Conservation (phyloP, 192 early-diverging fungal genomes). For the Entomortierella chlamydospora region DNA sequence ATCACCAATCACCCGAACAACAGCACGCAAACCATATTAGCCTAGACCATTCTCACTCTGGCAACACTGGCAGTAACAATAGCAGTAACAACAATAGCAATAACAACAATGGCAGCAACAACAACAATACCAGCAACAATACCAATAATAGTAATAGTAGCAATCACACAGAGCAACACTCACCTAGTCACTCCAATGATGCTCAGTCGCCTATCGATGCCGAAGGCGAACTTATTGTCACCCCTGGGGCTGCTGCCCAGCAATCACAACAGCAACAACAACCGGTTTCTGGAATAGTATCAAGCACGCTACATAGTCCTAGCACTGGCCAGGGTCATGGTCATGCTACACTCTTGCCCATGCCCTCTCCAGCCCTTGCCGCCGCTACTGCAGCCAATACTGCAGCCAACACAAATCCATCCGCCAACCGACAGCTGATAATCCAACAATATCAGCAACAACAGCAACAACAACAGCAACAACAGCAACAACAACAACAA, state of each 20-base stretch:
- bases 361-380: constrained; percentile 47
- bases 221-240: constrained; percentile 31
- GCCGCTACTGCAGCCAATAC: constrained; percentile 50
- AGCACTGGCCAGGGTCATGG: constrained; percentile 12
- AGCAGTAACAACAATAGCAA: constrained; percentile 7
- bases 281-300: neutral
- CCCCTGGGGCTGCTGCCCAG: neutral
- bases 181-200: constrained; percentile 36
- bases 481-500: constrained; percentile 27
- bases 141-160: neutral
- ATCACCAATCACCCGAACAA: constrained; percentile 41
- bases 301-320: constrained; percentile 24
- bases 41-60: constrained; percentile 14
- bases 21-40: constrained; percentile 21
- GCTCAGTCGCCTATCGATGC: constrained; percentile 41
- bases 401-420: constrained; percentile 35
- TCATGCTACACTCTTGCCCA: constrained; percentile 35
- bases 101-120: constrained; percentile 1
- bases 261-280: constrained; percentile 12
- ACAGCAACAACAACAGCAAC: constrained; percentile 29
- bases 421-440: constrained; percentile 41
- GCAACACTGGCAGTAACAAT: neutral
- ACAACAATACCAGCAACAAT: neutral
- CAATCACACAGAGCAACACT: constrained; percentile 23
- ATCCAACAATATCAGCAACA: constrained; percentile 43